Evolutionary conservation across 345 rosid genomes (phyloP).

Genomic region (Excoecaria cochinchinensis): DNA sequence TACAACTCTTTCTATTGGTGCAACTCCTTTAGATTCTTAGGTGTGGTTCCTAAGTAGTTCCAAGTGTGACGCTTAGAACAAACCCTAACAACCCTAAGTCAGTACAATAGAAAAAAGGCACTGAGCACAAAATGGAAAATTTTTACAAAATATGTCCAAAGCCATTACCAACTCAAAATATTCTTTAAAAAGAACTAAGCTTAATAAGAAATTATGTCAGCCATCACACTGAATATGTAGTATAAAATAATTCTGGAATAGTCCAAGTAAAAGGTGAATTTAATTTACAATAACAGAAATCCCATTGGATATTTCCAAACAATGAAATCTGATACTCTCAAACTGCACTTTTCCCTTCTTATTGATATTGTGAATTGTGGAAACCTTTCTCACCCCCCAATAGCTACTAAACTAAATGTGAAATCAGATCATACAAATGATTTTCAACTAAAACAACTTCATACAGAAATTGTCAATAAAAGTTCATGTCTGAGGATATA

Average conservation of each 20-base stretch:
- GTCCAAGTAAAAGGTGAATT: background rate
- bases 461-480: background rate
- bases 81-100: no score
- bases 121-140: background rate
- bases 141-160: background rate
- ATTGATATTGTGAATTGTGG: background rate
- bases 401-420: background rate
- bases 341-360: background rate
- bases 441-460: background rate
- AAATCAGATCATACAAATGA: background rate
- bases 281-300: background rate
- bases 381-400: background rate
- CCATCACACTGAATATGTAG: background rate
- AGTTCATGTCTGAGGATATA: background rate
- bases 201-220: background rate
- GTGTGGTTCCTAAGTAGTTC: no score
- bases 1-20: no score
- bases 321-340: background rate
- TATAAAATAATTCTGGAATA: background rate
- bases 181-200: background rate
- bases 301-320: background rate
- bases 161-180: background rate
- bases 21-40: no score
- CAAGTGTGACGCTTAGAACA: no score
- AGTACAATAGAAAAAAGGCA: background rate